A percentile compares a stretch with the other conserved stretches of the same genome.
phyloP scores from a whole-genome alignment of 78 protist genomes.

The Dictyostelium brefeldianum region DNA sequence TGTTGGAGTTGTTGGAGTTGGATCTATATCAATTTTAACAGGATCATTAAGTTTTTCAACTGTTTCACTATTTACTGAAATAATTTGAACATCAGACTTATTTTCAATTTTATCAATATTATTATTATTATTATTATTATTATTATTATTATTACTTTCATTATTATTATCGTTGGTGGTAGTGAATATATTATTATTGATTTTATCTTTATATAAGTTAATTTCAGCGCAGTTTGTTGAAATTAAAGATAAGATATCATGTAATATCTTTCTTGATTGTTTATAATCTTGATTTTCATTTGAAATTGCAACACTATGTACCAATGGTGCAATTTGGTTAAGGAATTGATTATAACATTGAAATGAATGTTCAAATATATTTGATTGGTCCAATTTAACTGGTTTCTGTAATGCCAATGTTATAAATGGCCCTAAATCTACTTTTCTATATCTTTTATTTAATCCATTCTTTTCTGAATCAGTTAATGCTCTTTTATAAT shows the following conservation, averaged over 20 bases:
- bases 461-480: neutral
- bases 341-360: neutral
- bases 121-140: neutral
- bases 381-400: neutral
- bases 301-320: neutral
- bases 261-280: neutral
- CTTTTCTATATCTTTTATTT: constrained; percentile 10
- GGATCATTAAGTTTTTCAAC: neutral
- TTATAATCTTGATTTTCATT: neutral
- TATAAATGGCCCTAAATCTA: neutral
- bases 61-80: neutral
- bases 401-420: constrained; percentile 5
- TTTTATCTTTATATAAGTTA: neutral
- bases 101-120: neutral
- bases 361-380: constrained; percentile 4
- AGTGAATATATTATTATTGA: neutral
- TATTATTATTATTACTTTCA: too few species aligned
- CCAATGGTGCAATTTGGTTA: neutral
- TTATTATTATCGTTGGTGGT: neutral
- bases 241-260: neutral
- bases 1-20: neutral
- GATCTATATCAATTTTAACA: neutral
- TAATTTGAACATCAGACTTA: neutral
- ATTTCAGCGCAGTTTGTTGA: neutral
- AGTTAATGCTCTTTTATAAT: neutral